Evolutionary conservation across 441 rosid genomes (phyloP).

Genomic region (Populus tomentosa): DNA sequence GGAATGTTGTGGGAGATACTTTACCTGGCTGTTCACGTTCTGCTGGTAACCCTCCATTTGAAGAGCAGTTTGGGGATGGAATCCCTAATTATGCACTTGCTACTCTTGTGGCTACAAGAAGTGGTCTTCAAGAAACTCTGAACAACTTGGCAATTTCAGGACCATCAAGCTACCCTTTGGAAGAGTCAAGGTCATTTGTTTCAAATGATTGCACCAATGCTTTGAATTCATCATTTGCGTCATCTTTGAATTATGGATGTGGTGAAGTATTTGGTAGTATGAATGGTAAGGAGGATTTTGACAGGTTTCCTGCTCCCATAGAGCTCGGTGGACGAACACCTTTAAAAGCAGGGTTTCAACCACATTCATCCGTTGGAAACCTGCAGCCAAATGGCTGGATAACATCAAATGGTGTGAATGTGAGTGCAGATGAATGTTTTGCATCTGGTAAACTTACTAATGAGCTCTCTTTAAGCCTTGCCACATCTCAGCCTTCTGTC

Average conservation of each 20-base stretch:
- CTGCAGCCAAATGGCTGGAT: slow-evolving; percentile 41
- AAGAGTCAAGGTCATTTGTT: slow-evolving; percentile 31
- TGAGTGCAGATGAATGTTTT: slow-evolving; percentile 19
- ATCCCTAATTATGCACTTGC: slow-evolving; percentile 34
- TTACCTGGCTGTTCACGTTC: slow-evolving; percentile 25
- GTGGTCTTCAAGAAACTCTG: slow-evolving; percentile 43
- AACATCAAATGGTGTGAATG: slow-evolving; percentile 31
- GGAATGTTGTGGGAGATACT: slow-evolving; percentile 30
- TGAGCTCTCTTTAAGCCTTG: slow-evolving; percentile 76
- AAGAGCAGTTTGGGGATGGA: slow-evolving; percentile 35
- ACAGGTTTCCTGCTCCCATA: slow-evolving; percentile 23
- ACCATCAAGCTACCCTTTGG: slow-evolving; percentile 35
- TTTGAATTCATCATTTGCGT: slow-evolving; percentile 26
- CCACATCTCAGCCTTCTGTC: slow-evolving; percentile 42
- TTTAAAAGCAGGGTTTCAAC: slow-evolving; percentile 34
- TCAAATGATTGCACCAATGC: slow-evolving; percentile 38
- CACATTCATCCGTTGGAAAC: slow-evolving; percentile 29
- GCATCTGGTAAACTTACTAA: slow-evolving; percentile 33
- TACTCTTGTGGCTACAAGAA: slow-evolving; percentile 37
- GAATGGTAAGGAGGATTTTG: slow-evolving; percentile 35
- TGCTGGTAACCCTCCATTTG: slow-evolving; percentile 26
- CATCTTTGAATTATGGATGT: slow-evolving; percentile 29
- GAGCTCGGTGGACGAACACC: slow-evolving; percentile 24
- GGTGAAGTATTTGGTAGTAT: slow-evolving; percentile 30
- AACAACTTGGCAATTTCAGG: slow-evolving; percentile 32